These are phyloP conservation scores for Magnolia sinica DNA, from an alignment of 164 flowering plant genomes.

Conservation along the genomic window DNA sequence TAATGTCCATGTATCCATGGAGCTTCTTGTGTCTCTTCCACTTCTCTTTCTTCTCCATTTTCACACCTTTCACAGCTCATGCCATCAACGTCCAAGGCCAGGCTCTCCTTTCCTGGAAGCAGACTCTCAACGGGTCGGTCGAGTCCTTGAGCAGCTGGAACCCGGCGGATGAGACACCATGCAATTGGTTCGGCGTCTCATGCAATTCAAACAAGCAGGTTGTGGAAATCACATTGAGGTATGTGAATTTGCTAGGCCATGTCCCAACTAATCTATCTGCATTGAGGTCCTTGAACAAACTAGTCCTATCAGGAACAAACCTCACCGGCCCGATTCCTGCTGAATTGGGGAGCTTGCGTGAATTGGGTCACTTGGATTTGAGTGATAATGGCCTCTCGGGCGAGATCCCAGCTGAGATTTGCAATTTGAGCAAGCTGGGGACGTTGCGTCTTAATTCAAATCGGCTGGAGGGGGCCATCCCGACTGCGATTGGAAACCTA, in stretches of 20 bases:
- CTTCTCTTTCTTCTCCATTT: conserved; percentile 33
- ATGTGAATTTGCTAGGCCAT: conserved; percentile 59
- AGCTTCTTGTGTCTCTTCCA: conserved; percentile 25
- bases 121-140: conserved; percentile 44
- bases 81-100: conserved; percentile 65
- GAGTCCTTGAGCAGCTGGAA: conserved; percentile 60
- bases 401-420: conserved; percentile 65
- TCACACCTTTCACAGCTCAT: conserved; percentile 5
- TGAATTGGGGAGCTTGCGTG: conserved; percentile 52
- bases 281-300: conserved; percentile 49
- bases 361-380: conserved; percentile 52
- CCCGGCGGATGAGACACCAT: conserved; percentile 54
- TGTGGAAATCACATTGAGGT: conserved; percentile 45
- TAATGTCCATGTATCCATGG: conserved; percentile 28
- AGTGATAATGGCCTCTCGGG: conserved; percentile 73
- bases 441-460: conserved; percentile 59
- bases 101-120: conserved; percentile 78
- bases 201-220: conserved; percentile 60
- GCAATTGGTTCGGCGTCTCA: conserved; percentile 71
- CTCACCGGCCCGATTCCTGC: conserved; percentile 74
- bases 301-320: conserved; percentile 63
- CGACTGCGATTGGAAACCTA: conserved; percentile 61
- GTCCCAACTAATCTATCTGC: conserved; percentile 70
- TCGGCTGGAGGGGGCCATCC: conserved; percentile 60
- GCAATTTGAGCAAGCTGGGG: conserved; percentile 52